These are phyloP conservation scores for Buddleja alternifolia DNA, from an alignment of 257 asterid species.

Conservation along the genomic window DNA sequence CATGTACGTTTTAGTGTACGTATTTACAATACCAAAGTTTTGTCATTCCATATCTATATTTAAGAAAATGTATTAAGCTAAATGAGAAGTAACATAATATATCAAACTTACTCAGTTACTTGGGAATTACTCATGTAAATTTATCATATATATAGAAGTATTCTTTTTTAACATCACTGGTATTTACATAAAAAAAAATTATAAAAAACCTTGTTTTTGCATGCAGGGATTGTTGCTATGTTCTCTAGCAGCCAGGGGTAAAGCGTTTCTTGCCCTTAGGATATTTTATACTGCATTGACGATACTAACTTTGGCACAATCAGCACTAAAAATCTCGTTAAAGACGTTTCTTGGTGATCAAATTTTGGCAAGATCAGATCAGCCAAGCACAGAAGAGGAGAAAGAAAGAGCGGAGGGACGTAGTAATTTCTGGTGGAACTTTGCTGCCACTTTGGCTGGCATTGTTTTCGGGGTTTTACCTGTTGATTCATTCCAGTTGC, in stretches of 20 bases:
- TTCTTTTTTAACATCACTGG: too few relatives aligned
- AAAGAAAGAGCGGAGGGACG: neutral
- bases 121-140: too few relatives aligned
- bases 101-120: too few relatives aligned
- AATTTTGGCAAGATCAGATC: neutral
- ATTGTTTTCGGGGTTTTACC: neutral
- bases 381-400: neutral
- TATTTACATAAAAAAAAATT: too few relatives aligned
- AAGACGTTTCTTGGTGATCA: conserved; percentile 34
- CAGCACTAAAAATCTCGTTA: conserved; percentile 4
- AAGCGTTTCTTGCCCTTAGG: neutral
- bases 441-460: neutral
- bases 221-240: conserved; percentile 17
- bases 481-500: neutral
- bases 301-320: conserved; percentile 19
- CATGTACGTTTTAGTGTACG: too few relatives aligned
- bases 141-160: too few relatives aligned
- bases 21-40: too few relatives aligned
- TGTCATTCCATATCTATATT: too few relatives aligned
- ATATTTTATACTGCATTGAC: conserved; percentile 16
- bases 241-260: neutral
- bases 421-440: conserved; percentile 14
- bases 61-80: too few relatives aligned
- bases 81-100: too few relatives aligned
- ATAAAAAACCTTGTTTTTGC: too few relatives aligned